Evolutionary conservation across 345 rosid genomes (phyloP).

Genomic region (Euphorbia peplus): DNA sequence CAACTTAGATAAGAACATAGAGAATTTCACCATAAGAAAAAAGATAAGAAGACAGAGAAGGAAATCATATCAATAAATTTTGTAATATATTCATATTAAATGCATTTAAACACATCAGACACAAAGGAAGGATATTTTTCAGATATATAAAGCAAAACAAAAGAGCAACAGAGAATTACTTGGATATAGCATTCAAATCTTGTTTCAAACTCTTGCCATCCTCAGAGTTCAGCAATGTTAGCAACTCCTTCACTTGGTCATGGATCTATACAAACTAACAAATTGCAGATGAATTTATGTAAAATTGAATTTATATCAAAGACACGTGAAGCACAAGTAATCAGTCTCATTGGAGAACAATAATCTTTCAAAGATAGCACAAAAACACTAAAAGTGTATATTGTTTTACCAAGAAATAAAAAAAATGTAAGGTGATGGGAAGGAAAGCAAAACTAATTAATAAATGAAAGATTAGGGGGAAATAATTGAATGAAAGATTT

Average conservation of each 20-base stretch:
- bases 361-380: background rate
- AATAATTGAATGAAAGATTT: no score
- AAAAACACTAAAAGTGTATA: background rate
- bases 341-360: background rate
- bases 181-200: constrained; percentile 46
- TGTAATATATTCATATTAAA: background rate
- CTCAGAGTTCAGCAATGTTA: constrained; percentile 47
- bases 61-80: background rate
- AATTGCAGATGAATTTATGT: constrained; percentile 3
- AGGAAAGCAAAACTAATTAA: no score
- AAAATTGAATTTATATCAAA: background rate
- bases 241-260: constrained; percentile 63
- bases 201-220: constrained; percentile 49
- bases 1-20: background rate
- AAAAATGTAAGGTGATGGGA: background rate
- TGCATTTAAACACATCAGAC: background rate
- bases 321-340: background rate
- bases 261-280: constrained; percentile 48
- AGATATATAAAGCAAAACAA: constrained; percentile 4
- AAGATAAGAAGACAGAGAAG: background rate
- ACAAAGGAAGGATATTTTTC: constrained; percentile 4
- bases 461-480: no score
- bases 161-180: constrained; percentile 39
- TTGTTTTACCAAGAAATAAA: background rate
- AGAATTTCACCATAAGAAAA: no score